Conservation (phyloP, 148 eudicot species). For the Camellia japonica region DNA sequence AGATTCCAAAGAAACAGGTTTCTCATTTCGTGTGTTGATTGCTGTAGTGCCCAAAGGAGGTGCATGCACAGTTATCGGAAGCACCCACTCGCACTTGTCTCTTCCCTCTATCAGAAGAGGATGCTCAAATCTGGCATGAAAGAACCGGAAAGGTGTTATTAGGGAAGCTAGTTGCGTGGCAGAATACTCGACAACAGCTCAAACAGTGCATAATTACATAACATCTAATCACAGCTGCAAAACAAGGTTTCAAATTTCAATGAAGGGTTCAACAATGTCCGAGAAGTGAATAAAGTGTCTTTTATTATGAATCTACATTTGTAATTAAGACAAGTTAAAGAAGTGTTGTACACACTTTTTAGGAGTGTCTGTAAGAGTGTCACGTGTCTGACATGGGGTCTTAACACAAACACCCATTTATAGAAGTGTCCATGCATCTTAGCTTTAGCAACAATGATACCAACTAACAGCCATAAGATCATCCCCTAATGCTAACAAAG, state of each 20-base stretch:
- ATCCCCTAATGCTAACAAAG: background rate
- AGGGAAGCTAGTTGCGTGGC: background rate
- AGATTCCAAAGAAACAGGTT: slow-evolving; percentile 29
- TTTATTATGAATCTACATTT: too few species aligned
- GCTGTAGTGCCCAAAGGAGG: too few species aligned
- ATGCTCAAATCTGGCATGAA: slow-evolving; percentile 65
- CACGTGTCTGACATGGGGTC: too few species aligned
- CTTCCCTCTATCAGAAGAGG: slow-evolving; percentile 90
- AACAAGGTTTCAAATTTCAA: background rate
- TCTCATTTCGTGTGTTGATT: too few species aligned
- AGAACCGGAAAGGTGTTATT: background rate
- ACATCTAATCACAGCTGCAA: background rate
- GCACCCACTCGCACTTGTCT: slow-evolving; percentile 87
- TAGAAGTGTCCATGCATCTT: background rate
- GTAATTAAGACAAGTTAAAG: too few species aligned
- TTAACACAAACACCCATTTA: too few species aligned
- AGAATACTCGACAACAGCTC: background rate
- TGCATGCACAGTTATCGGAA: too few species aligned
- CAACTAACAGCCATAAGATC: background rate
- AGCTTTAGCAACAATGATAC: too few species aligned
- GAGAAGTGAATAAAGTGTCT: too few species aligned
- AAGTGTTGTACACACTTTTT: too few species aligned
- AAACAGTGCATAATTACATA: background rate
- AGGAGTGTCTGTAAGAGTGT: too few species aligned
- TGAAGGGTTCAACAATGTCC: too few species aligned